phyloP scores from a whole-genome alignment of 208 protist species.

The Leishmania mexicana region DNA sequence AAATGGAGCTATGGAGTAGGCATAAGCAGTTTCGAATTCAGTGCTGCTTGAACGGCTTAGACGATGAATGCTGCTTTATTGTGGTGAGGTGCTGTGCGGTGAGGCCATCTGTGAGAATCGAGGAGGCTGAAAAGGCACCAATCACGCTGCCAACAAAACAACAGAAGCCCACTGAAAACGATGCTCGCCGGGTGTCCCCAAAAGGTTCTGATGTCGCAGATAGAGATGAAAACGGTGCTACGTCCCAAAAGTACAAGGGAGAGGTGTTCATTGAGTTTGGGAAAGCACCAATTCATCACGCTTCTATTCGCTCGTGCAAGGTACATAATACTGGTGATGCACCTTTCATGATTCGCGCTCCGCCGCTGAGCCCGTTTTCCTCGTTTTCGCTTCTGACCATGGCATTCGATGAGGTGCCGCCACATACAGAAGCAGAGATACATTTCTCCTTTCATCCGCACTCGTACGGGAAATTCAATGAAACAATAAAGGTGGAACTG shows the following conservation, averaged over 20 bases:
- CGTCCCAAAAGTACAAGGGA: neutral
- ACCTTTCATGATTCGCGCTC: slow-evolving; percentile 39
- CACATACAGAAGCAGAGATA: slow-evolving; percentile 37
- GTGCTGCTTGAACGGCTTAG: slow-evolving; percentile 20
- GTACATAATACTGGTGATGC: slow-evolving; percentile 43
- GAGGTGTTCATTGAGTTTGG: slow-evolving; percentile 55
- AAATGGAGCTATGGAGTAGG: slow-evolving; percentile 20
- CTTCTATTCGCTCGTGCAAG: slow-evolving; percentile 38
- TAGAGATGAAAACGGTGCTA: neutral
- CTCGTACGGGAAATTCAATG: slow-evolving; percentile 59
- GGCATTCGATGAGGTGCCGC: slow-evolving; percentile 30
- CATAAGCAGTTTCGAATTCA: slow-evolving; percentile 30
- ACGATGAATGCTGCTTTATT: slow-evolving; percentile 23
- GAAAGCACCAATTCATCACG: slow-evolving; percentile 61
- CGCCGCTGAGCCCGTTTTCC: slow-evolving; percentile 57
- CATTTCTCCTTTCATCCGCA: slow-evolving; percentile 58
- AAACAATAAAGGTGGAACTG: slow-evolving; percentile 46
- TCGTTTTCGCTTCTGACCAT: slow-evolving; percentile 59
- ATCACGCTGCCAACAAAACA: neutral
- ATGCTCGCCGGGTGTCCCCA: neutral
- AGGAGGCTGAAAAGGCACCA: neutral
- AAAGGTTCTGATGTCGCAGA: slow-evolving; percentile 5
- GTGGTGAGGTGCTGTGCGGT: slow-evolving; percentile 28
- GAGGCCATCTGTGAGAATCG: slow-evolving; percentile 12
- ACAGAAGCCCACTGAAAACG: neutral